Evolutionary conservation across 129 eudicot genomes (phyloP), one percentile per base, ranked within the genome.

Genomic region (Arctium minus): DNA sequence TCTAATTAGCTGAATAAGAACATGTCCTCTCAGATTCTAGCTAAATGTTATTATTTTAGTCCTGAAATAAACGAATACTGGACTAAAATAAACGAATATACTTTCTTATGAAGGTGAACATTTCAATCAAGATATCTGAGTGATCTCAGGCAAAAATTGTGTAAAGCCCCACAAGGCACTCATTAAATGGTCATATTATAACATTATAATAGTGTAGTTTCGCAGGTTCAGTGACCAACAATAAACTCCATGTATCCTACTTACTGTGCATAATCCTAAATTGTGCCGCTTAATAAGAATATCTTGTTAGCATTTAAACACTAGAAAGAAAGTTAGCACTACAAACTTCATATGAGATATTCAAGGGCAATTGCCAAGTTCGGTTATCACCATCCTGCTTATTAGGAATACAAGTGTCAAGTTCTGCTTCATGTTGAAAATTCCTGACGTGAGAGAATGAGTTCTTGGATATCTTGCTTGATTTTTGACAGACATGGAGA

Each of bases 401-500:
- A 80, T 35, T 88, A 18, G 77, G 81, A 83, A 36, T 40, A 77
- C 10, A 78, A 13, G 72, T 68, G 37, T 75, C 86, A 76, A 84
- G 80, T 73, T 88, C 90, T 46, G 81, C 88, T 62, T 80, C 89
- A 60, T 76, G 82, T 27, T 86, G 92, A 69, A 84, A 79, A 80
- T 74, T 77, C 60, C 81, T 88, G 75, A 78, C 53, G 38, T 44
- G 89, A 72, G 97, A 84, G 79, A 80, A 86, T 77, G 96, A 82
- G 77, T 33, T 79, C 86, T 95, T 95, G 77, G 89, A 87, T 75
- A 92, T 95, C 80, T 83, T 88, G 85, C 78, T 88, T 40, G 99
- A 95, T 72, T 88, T 92, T 73, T 83, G 93, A 83, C 99, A 88
- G 33, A 90, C 91, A 74, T 79, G 93, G 62, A 95, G 94, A 85